Base-by-base conservation (phyloP, 768 basidiomycete genomes). In the Phaeotremella fagi region DNA sequence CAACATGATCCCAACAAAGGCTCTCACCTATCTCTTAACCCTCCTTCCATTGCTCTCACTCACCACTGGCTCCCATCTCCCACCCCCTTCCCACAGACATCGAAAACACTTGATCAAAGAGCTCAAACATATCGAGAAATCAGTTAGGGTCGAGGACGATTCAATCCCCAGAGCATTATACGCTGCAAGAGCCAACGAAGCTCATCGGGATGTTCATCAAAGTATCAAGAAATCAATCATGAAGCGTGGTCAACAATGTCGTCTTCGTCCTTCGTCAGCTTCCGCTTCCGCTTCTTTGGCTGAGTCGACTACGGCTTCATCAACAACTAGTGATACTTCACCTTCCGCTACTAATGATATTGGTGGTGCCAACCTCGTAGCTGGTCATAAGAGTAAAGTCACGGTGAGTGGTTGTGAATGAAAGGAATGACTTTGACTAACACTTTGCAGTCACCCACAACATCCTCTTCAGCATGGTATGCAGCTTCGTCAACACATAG, bases 181-280 rank as follows among this genome's bases (percentile, higher is more conserved):
- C 3, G 60, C 60, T 20, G 33, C 49, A 18, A 20, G 61, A 26
- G 51, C 52, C 25, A 63, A 65, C 49, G 37, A 42, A 3, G 63
- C 52, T 33, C 68, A 70, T 44, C 45, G 64, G 12, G 48, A 60
- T n/a, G 68, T 61, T 3, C 64, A 63, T 42, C 49, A 54, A 29
- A 28, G 56, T 14, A 65, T 70, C 59, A 63, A 60, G 37, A 45
- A 55, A 29, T 48, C n/a, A 31, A 49, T 64, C 36, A 45, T 54
- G 29, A 64, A 65, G 43, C 33, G 63, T n/a, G 60, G 58, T 33
- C n/a, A n/a, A n/a, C 54, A 57, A 15, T 48, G 44, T 42, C 45
- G 18, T 63, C 64, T 55, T 43, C 12, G 18, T 11, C 38, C 38
- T 46, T 42, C 41, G 31, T 45, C 42, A 26, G 38, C 54, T 18